Percentiles rank a stretch among this genome's conserved stretches.
Evolutionary conservation across 805 yeast species (phyloP).

Genomic region (Kockiozyma suomiensis): DNA sequence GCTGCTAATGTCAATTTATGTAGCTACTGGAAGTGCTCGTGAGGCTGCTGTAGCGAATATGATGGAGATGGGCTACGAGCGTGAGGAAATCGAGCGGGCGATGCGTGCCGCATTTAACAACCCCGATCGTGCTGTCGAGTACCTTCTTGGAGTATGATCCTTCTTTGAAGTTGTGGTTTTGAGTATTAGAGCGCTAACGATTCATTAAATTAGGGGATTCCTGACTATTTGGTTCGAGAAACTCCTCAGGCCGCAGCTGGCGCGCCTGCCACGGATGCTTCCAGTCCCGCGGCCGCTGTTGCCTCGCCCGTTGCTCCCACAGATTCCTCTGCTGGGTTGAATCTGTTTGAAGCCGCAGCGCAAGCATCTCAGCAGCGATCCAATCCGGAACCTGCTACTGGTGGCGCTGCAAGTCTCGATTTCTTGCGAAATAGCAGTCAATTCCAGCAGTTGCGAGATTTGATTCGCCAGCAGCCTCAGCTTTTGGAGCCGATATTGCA

Average conservation of each 20-base stretch:
- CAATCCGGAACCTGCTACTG: slow-evolving; percentile 48
- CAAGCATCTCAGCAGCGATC: slow-evolving; percentile 53
- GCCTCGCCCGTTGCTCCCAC: slow-evolving; percentile 35
- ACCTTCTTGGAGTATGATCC: slow-evolving; percentile 62
- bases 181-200: background rate
- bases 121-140: slow-evolving; percentile 98
- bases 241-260: slow-evolving; percentile 34
- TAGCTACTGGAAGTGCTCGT: slow-evolving; percentile 74
- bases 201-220: slow-evolving; percentile 60
- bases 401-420: slow-evolving; percentile 53
- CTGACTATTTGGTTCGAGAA: slow-evolving; percentile 56
- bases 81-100: slow-evolving; percentile 85
- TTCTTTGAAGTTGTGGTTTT: background rate
- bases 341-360: slow-evolving; percentile 47
- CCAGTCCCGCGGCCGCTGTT: slow-evolving; percentile 34
- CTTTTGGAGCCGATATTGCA: slow-evolving; percentile 81
- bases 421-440: slow-evolving; percentile 42
- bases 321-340: slow-evolving; percentile 42
- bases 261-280: slow-evolving; percentile 31
- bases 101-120: slow-evolving; percentile 93
- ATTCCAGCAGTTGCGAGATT: slow-evolving; percentile 66
- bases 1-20: background rate
- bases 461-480: slow-evolving; percentile 84
- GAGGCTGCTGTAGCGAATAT: slow-evolving; percentile 78
- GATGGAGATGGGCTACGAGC: slow-evolving; percentile 94